A percentile compares a stretch with the other conserved stretches of the same genome.
These are phyloP conservation scores for Raffaelea ambrosiae DNA, from an alignment of 2,329 filamentous ascomycete species.

Conservation along the genomic window DNA sequence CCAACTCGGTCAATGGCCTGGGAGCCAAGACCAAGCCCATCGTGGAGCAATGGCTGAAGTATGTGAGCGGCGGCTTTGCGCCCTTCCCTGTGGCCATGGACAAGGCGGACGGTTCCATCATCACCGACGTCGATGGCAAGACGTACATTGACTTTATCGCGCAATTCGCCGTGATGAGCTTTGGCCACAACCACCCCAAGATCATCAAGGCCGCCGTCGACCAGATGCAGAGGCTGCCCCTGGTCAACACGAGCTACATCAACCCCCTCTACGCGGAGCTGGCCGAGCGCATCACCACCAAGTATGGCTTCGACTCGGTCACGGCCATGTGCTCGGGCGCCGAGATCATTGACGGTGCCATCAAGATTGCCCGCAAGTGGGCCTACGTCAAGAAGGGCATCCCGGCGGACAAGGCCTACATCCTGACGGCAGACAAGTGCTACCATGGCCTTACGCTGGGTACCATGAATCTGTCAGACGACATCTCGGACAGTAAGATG, in stretches of 20 bases:
- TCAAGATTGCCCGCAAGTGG: slow-evolving; percentile 4
- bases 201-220: slow-evolving; percentile 4
- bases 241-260: slow-evolving; percentile 5
- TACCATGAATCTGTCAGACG: slow-evolving; percentile 1
- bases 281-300: slow-evolving; percentile 2
- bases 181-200: slow-evolving; percentile 4
- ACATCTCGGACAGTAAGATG: neutral
- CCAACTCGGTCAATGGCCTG: neutral
- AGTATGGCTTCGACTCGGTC: slow-evolving; percentile 1
- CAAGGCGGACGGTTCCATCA: neutral
- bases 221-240: slow-evolving; percentile 1
- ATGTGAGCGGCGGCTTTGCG: slow-evolving; percentile 4
- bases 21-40: neutral
- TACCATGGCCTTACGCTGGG: slow-evolving; percentile 3
- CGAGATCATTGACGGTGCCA: slow-evolving; percentile 1
- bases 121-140: slow-evolving; percentile 4
- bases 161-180: slow-evolving; percentile 3
- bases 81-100: slow-evolving; percentile 1
- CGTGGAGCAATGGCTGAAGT: slow-evolving; percentile 1
- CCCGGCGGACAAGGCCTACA: neutral
- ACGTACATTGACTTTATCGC: slow-evolving; percentile 3
- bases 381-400: slow-evolving; percentile 4
- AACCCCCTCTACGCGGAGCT: slow-evolving; percentile 3
- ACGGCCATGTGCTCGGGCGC: slow-evolving; percentile 2
- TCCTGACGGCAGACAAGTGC: slow-evolving; percentile 1